Evolutionary conservation across 2,329 filamentous ascomycete species (phyloP).

Genomic region (Thelonectria olida): DNA sequence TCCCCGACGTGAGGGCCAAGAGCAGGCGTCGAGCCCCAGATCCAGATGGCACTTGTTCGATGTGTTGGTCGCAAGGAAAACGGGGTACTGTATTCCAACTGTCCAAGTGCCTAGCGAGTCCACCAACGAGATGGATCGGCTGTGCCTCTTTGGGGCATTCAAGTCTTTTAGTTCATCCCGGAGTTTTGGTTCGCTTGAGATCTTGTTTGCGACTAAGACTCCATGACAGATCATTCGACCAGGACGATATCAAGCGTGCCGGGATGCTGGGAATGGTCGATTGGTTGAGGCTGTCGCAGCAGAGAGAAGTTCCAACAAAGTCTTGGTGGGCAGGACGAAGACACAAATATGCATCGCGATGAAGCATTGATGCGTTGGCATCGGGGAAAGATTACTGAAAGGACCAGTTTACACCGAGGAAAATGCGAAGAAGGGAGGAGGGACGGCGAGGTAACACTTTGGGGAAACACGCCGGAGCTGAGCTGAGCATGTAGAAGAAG

Average conservation of each 20-base stretch:
- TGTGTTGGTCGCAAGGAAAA: conserved; percentile 28
- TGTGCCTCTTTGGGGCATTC: conserved; percentile 46
- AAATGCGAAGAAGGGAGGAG: background rate
- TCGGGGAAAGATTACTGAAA: background rate
- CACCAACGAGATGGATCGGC: conserved; percentile 40
- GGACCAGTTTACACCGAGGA: background rate
- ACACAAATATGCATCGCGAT: conserved; percentile 6
- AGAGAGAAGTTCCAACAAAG: conserved; percentile 15
- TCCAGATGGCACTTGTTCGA: conserved; percentile 16
- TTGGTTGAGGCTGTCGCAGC: conserved; percentile 24
- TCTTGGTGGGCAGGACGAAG: background rate
- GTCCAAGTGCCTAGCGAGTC: conserved; percentile 34
- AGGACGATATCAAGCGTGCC: conserved; percentile 34
- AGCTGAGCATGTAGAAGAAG: conserved; percentile 7
- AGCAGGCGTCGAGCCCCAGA: conserved; percentile 10
- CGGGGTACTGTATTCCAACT: conserved; percentile 16
- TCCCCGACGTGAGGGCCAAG: conserved; percentile 1
- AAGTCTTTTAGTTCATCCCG: conserved; percentile 51
- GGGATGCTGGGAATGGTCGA: conserved; percentile 32
- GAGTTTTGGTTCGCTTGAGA: conserved; percentile 50
- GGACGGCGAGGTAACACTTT: background rate
- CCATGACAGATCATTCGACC: conserved; percentile 38
- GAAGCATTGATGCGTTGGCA: conserved; percentile 14
- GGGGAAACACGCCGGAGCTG: conserved; percentile 2
- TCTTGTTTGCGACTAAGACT: conserved; percentile 47